Base-by-base conservation (phyloP, 1,284 basidiomycete species). In the Cryptococcus jaspeensis region DNA sequence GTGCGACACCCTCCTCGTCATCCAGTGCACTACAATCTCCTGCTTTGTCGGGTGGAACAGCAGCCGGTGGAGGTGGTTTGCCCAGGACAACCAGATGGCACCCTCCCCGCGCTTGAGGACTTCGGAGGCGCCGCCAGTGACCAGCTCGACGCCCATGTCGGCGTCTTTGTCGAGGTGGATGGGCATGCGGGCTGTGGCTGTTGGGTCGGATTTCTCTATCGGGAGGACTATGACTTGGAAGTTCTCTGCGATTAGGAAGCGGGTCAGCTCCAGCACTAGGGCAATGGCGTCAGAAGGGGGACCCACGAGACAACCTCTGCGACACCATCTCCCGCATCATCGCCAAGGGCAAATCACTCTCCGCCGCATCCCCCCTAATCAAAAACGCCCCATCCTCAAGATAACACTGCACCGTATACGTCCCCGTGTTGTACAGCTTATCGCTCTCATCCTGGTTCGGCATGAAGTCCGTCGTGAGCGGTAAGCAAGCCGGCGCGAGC, bases 281-380 rank as follows among this genome's bases (percentile, higher is more conserved):
- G n/a, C n/a, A n/a, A n/a, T n/a, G n/a, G n/a, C n/a, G n/a, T n/a
- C n/a, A n/a, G n/a, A 28, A n/a, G 36, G 32, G 16, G 42, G 37
- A 71, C 73, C 61, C 39, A 75, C 73, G 76, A n/a, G 72, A 71
- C 36, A 99, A 82, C 15, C 95, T 83, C 53, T 97, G 87, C 4
- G 90, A 92, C 1, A 90, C 89, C 90, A 98, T 95, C 50, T 92
- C 92, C 35, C 88, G 84, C 87, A 98, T 90, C 25, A 96, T 89
- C 0, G 86, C 87, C 42, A 93, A 79, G 0, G 92, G 90, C 83
- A 78, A 85, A 87, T 58, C 86, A 80, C 59, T 58, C 39, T 66
- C 57, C 7, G 71, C 71, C 1, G 67, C 68, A 52, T 74, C 74
- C 1, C 61, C 54, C 13, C 75, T 56, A 16, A 93, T 84, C 52